Conservation (phyloP, 2,329 filamentous ascomycete genomes). For the Colletotrichum lindemuthianum region DNA sequence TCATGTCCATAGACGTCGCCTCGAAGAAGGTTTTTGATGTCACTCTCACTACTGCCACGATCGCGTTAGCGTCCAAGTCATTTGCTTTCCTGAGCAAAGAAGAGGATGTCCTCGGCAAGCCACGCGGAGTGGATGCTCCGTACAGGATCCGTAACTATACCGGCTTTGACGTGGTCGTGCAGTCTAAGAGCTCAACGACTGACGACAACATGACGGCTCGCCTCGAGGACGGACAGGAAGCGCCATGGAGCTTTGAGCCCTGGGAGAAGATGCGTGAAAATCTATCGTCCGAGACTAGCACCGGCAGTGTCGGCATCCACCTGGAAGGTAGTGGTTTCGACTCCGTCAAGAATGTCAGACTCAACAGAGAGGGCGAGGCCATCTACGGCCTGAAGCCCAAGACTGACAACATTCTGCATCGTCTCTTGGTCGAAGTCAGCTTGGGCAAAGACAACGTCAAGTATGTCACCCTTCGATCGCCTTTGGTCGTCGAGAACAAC, state of each 20-base stretch:
- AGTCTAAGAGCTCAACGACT: constrained; percentile 75
- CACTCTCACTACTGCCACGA: constrained; percentile 91
- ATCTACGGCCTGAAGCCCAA: constrained; percentile 90
- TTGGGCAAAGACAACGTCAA: constrained; percentile 97
- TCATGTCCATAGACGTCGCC: constrained; percentile 83
- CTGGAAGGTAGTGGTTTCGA: constrained; percentile 96
- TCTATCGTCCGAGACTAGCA: constrained; percentile 82
- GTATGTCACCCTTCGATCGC: constrained; percentile 94
- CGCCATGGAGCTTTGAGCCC: constrained; percentile 96
- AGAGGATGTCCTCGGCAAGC: constrained; percentile 92
- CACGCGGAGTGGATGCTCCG: constrained; percentile 88
- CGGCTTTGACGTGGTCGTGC: constrained; percentile 87
- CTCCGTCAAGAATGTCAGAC: constrained; percentile 83
- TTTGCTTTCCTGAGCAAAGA: constrained; percentile 88
- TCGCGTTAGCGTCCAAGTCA: constrained; percentile 92
- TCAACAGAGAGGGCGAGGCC: constrained; percentile 94
- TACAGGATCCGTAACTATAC: constrained; percentile 97
- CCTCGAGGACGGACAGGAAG: constrained; percentile 88
- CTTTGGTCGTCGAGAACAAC: constrained; percentile 91
- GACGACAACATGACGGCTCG: constrained; percentile 79
- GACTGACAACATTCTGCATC: constrained; percentile 85
- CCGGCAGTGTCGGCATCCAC: constrained; percentile 81
- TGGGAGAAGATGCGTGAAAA: constrained; percentile 97
- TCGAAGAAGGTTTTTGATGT: constrained; percentile 93
- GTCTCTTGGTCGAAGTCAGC: constrained; percentile 89